A percentile compares a stretch with the other conserved stretches of the same genome.
These are phyloP conservation scores for Datisca glomerata DNA, from an alignment of 306 rosid genomes.

Conservation along the genomic window DNA sequence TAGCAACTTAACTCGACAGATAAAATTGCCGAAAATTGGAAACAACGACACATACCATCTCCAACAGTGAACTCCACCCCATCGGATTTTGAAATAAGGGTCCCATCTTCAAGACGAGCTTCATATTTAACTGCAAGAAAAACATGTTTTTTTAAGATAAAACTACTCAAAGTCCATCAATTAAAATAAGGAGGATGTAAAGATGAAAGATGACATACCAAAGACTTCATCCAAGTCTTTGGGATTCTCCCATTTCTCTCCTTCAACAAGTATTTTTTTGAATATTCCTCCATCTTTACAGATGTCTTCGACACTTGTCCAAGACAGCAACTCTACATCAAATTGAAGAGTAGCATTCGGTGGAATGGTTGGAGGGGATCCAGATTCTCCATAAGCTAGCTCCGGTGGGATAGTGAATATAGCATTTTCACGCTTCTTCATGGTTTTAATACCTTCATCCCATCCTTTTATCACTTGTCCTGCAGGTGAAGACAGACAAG, in stretches of 20 bases:
- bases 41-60: slow-evolving; percentile 27
- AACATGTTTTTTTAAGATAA: no score
- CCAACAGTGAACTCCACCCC: slow-evolving; percentile 64
- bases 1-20: no score
- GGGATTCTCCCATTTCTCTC: slow-evolving; percentile 78
- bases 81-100: slow-evolving; percentile 47
- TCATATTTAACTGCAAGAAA: slow-evolving; percentile 54
- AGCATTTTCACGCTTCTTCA: slow-evolving; percentile 84
- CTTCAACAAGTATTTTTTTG: slow-evolving; percentile 45
- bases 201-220: slow-evolving; percentile 17
- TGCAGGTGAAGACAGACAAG: no score
- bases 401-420: slow-evolving; percentile 25
- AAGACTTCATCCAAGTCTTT: slow-evolving; percentile 60
- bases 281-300: slow-evolving; percentile 74
- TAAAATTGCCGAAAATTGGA: not conserved
- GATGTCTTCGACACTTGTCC: slow-evolving; percentile 74
- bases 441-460: slow-evolving; percentile 79
- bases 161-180: not conserved
- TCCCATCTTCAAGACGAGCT: slow-evolving; percentile 65
- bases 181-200: no score
- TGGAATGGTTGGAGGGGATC: slow-evolving; percentile 76
- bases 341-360: slow-evolving; percentile 74
- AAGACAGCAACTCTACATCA: slow-evolving; percentile 67
- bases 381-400: slow-evolving; percentile 43
- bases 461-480: slow-evolving; percentile 85